These are phyloP conservation scores for Ulota crispa DNA, from an alignment of 225 moss, liverwort and hornwort species.

Conservation along the genomic window DNA sequence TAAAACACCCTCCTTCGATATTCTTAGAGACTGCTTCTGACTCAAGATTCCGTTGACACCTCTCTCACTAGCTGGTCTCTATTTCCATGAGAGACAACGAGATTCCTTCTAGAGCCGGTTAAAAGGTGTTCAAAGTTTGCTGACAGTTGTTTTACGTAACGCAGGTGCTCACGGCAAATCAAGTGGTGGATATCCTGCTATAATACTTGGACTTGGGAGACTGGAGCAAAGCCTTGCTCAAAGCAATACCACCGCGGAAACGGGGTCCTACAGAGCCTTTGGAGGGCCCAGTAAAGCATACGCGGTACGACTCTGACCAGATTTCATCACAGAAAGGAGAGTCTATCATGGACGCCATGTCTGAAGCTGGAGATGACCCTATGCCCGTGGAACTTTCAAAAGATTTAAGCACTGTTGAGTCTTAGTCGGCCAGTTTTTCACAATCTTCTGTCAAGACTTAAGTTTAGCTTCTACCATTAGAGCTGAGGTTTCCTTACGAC, in stretches of 20 bases:
- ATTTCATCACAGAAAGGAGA: conserved; percentile 40
- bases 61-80: neutral
- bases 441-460: conserved; percentile 43
- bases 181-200: conserved; percentile 84
- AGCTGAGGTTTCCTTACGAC: neutral
- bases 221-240: conserved; percentile 70
- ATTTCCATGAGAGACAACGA: neutral
- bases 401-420: conserved; percentile 48
- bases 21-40: neutral
- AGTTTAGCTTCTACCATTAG: neutral
- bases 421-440: conserved; percentile 42
- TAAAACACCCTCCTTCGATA: neutral
- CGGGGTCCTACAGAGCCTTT: conserved; percentile 47
- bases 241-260: conserved; percentile 75
- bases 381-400: conserved; percentile 33
- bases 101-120: neutral
- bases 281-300: conserved; percentile 39
- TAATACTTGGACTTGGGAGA: conserved; percentile 69
- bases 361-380: conserved; percentile 55
- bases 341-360: conserved; percentile 53
- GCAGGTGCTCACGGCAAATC: conserved; percentile 91
- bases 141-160: neutral
- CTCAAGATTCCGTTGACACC: neutral
- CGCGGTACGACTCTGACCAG: conserved; percentile 41
- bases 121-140: neutral